Base-by-base conservation (phyloP, 345 rosid species). In the Camelina sativa region DNA sequence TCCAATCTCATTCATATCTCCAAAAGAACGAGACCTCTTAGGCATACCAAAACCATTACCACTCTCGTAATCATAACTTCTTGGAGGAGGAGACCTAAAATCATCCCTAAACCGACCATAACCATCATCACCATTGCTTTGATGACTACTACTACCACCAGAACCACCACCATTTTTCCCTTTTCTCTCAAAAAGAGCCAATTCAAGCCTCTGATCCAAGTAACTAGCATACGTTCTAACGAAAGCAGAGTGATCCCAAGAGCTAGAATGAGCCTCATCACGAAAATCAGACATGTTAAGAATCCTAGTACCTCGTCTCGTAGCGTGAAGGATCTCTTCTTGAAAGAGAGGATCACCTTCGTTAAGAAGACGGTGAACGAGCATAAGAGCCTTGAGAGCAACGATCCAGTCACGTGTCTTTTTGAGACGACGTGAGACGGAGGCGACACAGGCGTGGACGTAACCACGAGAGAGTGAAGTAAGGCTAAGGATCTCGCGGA, bases 321-420 rank as follows among this genome's bases (percentile, higher is more conserved):
- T 85, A 1, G 95, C 86, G 60, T 81, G 84, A 65, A 87, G 73
- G n/a, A 91, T 81, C 87, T 90, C 98, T 48, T 94, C 93, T 77
- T 86, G 88, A 35, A 87, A 88, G 1, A 86, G 54, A 7, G 87
- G 88, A 72, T 90, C 91, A 0, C 95, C 97, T 7, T 91, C 96
- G 50, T 80, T 81, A 61, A 90, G 71, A 28, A 94, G 82, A 73
- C 96, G 80, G 61, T 89, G 98, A 10, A 90, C 80, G 2, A 94
- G 87, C 82, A 84, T 84, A 20, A 94, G 75, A 0, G 96, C 84
- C 80, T 94, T 94, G 19, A 94, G 83, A 1, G 96, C 97, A 57
- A 94, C 96, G 65, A 85, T 77, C 98, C 98, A 91, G 67, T 94
- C 92, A 22, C 92, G 89, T 10, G 97, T 94, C 80, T 94, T 94